Evolutionary conservation across 768 basidiomycete species (phyloP).

Genomic region (Mrakia frigida): DNA sequence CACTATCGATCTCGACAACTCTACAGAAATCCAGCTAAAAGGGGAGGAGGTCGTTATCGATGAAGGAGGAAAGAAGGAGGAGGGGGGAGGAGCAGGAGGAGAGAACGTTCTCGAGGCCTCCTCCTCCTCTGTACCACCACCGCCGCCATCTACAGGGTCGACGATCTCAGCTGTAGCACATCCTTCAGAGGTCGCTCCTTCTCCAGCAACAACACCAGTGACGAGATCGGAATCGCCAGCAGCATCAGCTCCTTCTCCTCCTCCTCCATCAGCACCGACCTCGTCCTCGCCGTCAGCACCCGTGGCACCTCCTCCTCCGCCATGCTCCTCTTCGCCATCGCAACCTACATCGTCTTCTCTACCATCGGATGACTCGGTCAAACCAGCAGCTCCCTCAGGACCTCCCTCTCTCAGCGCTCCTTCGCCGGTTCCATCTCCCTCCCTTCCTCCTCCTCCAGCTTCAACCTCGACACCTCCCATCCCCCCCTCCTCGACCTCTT

Average conservation of each 20-base stretch:
- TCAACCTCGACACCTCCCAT: slow-evolving; percentile 12
- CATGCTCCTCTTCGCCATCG: background rate
- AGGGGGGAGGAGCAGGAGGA: background rate
- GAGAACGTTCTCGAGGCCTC: background rate
- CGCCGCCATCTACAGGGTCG: too few species aligned
- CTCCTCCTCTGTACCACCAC: too few species aligned
- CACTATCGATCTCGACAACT: background rate
- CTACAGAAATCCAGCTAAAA: background rate
- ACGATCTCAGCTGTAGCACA: too few species aligned
- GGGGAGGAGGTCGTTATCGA: background rate
- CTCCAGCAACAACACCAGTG: background rate
- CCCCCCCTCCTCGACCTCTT: background rate
- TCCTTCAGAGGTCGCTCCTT: too few species aligned
- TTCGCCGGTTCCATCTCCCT: slow-evolving; percentile 47
- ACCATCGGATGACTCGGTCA: background rate
- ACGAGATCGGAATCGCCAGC: background rate
- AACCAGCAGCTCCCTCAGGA: background rate
- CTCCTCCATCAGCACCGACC: background rate
- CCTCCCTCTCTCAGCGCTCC: background rate
- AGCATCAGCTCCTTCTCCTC: background rate
- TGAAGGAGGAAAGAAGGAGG: background rate
- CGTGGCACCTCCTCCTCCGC: background rate
- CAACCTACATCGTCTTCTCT: background rate
- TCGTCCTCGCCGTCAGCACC: too few species aligned
- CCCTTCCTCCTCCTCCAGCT: background rate